These are phyloP conservation scores for Secale cereale DNA, from an alignment of 176 grass and related monocot genomes.

Conservation along the genomic window DNA sequence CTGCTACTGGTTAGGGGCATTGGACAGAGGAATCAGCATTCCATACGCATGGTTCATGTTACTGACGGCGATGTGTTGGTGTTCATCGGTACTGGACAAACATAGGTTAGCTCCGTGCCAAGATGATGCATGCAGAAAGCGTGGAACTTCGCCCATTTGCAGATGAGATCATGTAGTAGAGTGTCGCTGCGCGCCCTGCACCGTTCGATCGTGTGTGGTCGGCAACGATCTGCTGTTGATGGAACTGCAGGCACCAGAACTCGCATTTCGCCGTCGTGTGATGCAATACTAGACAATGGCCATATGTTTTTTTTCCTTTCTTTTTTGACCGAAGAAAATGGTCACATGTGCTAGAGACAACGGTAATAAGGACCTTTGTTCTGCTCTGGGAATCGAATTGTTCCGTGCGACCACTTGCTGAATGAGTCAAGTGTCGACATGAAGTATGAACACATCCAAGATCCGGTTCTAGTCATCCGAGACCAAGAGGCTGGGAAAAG, in stretches of 20 bases:
- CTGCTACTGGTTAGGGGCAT: neutral
- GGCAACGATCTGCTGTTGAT: neutral
- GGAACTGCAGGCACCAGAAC: neutral
- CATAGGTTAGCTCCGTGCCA: neutral
- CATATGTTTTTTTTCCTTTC: neutral
- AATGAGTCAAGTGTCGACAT: slow-evolving; percentile 15
- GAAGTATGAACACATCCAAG: slow-evolving; percentile 37
- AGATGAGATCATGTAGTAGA: neutral
- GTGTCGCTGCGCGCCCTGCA: neutral
- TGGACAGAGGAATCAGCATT: neutral
- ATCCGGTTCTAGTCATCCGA: slow-evolving; percentile 5
- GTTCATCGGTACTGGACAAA: neutral
- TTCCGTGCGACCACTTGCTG: slow-evolving; percentile 17
- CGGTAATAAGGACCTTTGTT: slow-evolving; percentile 15
- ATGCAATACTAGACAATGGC: slow-evolving; percentile 19
- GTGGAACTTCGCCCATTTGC: neutral
- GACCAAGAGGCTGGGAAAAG: neutral
- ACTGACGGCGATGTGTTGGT: neutral
- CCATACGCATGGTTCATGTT: neutral
- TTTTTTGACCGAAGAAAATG: neutral
- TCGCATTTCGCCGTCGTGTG: slow-evolving; percentile 16
- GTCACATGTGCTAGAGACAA: neutral
- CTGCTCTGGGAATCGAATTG: neutral
- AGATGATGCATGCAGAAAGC: neutral
- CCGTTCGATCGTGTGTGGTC: slow-evolving; percentile 11